Conservation (phyloP, 371 early-diverging fungal species). For the Mucor plumbeus region DNA sequence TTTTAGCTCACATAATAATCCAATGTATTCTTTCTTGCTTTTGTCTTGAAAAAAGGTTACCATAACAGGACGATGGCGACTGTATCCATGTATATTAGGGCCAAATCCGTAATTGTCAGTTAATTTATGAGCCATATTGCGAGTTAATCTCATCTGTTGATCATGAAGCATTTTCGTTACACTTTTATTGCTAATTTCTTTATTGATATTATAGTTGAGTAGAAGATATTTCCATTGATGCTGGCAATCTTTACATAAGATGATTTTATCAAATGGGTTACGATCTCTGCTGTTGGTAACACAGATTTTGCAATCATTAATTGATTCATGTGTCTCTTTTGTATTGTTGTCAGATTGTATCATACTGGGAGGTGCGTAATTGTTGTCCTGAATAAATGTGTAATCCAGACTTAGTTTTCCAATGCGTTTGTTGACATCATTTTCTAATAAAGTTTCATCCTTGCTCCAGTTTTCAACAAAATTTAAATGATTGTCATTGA, state of each 20-base stretch:
- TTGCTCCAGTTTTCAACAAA: too few species aligned
- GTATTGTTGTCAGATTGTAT: neutral
- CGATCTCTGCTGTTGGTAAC: neutral
- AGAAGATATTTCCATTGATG: neutral
- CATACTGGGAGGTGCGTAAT: neutral
- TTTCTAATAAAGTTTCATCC: too few species aligned
- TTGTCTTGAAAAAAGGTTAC: constrained; percentile 33
- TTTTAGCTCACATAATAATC: constrained; percentile 42
- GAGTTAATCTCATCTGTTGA: constrained; percentile 34
- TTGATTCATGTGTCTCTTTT: constrained; percentile 9
- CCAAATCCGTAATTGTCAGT: constrained; percentile 48
- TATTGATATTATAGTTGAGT: neutral
- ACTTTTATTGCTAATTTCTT: neutral
- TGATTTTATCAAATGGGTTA: neutral
- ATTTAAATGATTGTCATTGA: too few species aligned
- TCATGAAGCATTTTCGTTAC: neutral
- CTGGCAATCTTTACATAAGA: neutral
- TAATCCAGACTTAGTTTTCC: too few species aligned
- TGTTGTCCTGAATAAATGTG: too few species aligned
- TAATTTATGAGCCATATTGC: constrained; percentile 55
- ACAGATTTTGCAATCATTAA: constrained; percentile 59
- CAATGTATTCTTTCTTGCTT: constrained; percentile 32
- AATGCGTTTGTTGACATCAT: too few species aligned
- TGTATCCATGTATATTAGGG: constrained; percentile 58
- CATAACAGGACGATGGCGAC: constrained; percentile 52